phyloP scores from a whole-genome alignment of 495 filamentous ascomycete species.

The Parathielavia appendiculata region DNA sequence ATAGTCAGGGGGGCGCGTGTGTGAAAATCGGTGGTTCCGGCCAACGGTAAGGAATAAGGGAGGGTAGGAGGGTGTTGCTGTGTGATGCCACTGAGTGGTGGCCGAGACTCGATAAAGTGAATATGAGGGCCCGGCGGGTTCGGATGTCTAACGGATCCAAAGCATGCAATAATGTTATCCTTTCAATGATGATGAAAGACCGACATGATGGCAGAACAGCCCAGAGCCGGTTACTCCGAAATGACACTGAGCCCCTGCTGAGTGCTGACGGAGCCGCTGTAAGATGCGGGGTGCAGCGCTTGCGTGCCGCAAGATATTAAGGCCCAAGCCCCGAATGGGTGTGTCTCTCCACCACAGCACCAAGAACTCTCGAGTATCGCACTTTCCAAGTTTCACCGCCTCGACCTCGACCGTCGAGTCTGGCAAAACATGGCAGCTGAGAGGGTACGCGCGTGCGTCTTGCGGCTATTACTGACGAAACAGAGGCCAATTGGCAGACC shows the following conservation, averaged over 20 bases:
- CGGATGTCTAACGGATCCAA: background rate
- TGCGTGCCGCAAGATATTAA: background rate
- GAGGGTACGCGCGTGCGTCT: background rate
- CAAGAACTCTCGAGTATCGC: background rate
- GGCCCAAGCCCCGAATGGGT: background rate
- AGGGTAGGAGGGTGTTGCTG: no score
- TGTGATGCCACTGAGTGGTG: no score
- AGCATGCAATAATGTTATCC: background rate
- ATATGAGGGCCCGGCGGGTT: background rate
- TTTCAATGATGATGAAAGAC: background rate
- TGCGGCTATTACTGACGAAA: constrained; percentile 8
- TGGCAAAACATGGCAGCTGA: constrained; percentile 7
- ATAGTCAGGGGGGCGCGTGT: constrained; percentile 34
- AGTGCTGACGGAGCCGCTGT: background rate
- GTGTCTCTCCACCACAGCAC: no score
- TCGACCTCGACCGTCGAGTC: background rate
- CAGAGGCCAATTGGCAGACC: constrained; percentile 13
- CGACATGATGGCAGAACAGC: constrained; percentile 8
- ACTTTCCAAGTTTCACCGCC: background rate
- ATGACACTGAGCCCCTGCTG: no score
- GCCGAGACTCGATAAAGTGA: background rate
- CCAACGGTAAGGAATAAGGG: no score
- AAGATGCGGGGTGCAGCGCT: constrained; percentile 4
- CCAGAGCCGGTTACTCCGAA: no score
- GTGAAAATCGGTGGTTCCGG: no score